These are phyloP conservation scores for Microthlaspi erraticum DNA, from an alignment of 345 rosid genomes.

Conservation along the genomic window DNA sequence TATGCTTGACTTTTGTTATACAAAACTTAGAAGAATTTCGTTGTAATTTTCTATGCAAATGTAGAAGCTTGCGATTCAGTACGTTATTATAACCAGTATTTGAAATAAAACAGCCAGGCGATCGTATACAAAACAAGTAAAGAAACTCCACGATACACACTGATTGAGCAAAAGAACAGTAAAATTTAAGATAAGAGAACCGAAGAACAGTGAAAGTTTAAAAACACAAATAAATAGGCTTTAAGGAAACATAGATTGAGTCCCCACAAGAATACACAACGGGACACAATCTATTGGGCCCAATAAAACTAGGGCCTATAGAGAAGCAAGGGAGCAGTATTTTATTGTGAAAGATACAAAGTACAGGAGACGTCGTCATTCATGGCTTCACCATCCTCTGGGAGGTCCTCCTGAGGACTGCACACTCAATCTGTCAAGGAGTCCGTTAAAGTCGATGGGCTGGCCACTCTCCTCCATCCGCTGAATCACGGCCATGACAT, in stretches of 20 bases:
- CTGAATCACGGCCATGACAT: conserved; percentile 73
- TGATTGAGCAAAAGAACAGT: neutral
- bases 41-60: neutral
- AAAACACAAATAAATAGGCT: neutral
- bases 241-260: conserved; percentile 17
- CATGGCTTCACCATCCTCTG: conserved; percentile 70
- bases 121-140: neutral
- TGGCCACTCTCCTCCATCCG: conserved; percentile 95
- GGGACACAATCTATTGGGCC: conserved; percentile 41
- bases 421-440: conserved; percentile 76
- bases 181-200: neutral
- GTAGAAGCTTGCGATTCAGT: neutral
- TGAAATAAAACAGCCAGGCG: neutral
- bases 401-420: conserved; percentile 71
- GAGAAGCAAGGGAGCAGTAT: conserved; percentile 13
- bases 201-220: neutral
- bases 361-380: neutral
- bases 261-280: conserved; percentile 25
- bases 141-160: neutral
- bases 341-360: conserved; percentile 16
- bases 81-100: neutral
- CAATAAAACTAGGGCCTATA: conserved; percentile 44
- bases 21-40: neutral
- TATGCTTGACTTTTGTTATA: neutral
- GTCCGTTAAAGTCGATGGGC: conserved; percentile 80